Conservation (phyloP, 805 yeast species). For the Pichia phayaonensis region DNA sequence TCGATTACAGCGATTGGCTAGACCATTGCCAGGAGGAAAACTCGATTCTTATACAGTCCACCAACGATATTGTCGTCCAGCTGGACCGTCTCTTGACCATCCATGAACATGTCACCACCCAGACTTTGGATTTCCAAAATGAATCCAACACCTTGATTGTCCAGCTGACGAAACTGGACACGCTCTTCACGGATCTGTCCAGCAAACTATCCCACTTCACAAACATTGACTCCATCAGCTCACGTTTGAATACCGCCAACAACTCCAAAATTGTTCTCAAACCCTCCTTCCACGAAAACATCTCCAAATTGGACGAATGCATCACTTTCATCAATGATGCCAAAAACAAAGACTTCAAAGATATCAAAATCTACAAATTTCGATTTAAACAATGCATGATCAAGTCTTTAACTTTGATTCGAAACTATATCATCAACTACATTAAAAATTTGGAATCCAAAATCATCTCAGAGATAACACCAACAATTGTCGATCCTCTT, state of each 20-base stretch:
- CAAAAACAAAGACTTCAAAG: constrained; percentile 48
- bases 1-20: not conserved
- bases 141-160: constrained; percentile 44
- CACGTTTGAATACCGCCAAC: constrained; percentile 54
- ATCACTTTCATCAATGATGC: constrained; percentile 50
- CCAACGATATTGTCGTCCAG: constrained; percentile 36
- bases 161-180: constrained; percentile 36
- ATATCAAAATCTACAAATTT: constrained; percentile 57
- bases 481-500: constrained; percentile 44
- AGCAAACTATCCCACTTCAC: constrained; percentile 54
- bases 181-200: constrained; percentile 38
- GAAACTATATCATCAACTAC: constrained; percentile 52
- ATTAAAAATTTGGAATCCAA: constrained; percentile 29
- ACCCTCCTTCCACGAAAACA: constrained; percentile 42
- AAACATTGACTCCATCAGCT: constrained; percentile 60
- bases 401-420: constrained; percentile 66
- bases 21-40: not conserved
- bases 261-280: constrained; percentile 61
- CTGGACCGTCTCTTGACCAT: constrained; percentile 25
- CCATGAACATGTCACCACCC: constrained; percentile 50
- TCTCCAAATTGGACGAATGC: constrained; percentile 56
- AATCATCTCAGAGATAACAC: constrained; percentile 15
- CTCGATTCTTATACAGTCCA: constrained; percentile 7
- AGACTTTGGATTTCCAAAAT: constrained; percentile 57
- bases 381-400: constrained; percentile 80